These are phyloP conservation scores for Cordyceps farinosa DNA, from an alignment of 2,329 filamentous ascomycete species.

Conservation along the genomic window DNA sequence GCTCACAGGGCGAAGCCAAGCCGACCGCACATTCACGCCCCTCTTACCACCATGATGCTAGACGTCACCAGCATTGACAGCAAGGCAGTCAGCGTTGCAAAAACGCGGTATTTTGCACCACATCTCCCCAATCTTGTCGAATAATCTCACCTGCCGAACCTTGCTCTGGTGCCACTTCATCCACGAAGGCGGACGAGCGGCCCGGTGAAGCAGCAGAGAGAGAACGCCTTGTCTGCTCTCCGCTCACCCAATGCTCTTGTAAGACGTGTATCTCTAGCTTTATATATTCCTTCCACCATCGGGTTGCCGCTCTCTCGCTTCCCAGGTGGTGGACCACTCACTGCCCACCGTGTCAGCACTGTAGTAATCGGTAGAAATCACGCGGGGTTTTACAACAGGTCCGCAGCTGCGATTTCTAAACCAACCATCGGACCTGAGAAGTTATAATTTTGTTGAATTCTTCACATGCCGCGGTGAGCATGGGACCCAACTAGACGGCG, in stretches of 20 bases:
- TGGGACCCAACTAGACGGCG: neutral
- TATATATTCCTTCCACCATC: neutral
- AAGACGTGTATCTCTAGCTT: neutral
- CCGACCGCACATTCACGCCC: neutral
- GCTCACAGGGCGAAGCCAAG: neutral
- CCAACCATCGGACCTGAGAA: too few relatives aligned
- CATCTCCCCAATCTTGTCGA: neutral
- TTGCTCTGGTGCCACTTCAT: too few relatives aligned
- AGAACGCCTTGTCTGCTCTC: neutral
- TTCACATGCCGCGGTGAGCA: neutral
- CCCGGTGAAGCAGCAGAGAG: too few relatives aligned
- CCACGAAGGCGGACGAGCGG: neutral
- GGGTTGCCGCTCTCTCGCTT: neutral
- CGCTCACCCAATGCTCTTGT: neutral
- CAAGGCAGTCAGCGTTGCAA: neutral
- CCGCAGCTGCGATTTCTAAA: neutral
- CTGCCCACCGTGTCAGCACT: neutral
- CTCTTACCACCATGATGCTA: neutral
- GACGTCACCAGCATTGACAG: too few relatives aligned
- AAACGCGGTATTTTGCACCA: neutral
- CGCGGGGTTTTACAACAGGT: neutral
- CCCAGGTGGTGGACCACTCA: neutral
- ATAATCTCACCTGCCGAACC: neutral
- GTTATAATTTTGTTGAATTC: too few relatives aligned
- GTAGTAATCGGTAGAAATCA: neutral